Conservation (phyloP, 169 alveolate genomes). For the Plasmodium cynomolgi region DNA sequence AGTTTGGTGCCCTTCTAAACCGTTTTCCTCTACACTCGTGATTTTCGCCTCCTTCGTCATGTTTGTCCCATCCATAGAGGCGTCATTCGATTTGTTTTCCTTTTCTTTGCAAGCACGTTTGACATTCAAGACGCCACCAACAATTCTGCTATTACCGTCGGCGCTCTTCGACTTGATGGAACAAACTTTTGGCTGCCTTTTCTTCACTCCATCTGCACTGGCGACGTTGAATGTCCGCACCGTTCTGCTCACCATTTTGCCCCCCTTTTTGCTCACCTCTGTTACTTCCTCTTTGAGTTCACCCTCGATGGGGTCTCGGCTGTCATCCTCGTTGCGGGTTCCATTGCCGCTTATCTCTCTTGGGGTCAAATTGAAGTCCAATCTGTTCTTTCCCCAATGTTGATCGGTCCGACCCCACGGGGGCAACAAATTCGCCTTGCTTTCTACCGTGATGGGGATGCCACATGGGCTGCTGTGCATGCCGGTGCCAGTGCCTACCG, state of each 20-base stretch:
- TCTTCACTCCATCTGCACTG: constrained; percentile 9
- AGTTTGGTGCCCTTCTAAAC: background rate
- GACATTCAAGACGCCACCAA: background rate
- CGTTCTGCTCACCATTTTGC: background rate
- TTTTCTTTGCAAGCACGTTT: background rate
- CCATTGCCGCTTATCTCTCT: background rate
- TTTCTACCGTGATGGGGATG: background rate
- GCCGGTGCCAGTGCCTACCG: background rate
- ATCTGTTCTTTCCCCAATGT: background rate
- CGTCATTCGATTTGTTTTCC: background rate
- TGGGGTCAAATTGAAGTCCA: background rate
- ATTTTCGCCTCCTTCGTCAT: background rate
- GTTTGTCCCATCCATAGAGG: background rate
- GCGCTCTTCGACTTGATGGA: constrained; percentile 2
- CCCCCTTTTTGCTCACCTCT: background rate
- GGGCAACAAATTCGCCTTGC: background rate
- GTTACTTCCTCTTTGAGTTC: background rate
- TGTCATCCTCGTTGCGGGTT: background rate
- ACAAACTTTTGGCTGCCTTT: background rate
- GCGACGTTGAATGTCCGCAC: background rate
- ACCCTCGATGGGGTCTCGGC: background rate
- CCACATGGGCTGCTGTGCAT: background rate
- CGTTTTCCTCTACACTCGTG: background rate
- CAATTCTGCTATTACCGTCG: background rate
- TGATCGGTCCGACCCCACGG: background rate